Base-by-base conservation (phyloP, 2,329 filamentous ascomycete genomes). In the Ilyonectria robusta region DNA sequence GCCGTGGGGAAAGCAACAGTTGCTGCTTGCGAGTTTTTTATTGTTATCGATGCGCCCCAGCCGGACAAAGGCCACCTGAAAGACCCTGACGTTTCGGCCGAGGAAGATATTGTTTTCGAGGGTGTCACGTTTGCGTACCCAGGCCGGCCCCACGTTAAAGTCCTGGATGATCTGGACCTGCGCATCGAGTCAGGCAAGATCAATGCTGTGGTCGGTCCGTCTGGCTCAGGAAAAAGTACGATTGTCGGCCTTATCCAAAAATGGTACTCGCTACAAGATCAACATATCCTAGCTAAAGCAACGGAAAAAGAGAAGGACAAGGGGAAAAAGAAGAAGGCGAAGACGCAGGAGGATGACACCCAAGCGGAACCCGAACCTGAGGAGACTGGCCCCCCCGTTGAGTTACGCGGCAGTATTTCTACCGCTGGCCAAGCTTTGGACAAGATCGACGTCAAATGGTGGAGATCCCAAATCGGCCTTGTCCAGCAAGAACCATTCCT, bases 51-150 rank as follows among this genome's bases (percentile, higher is more conserved):
- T 62, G 84, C 85, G 1, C 84, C 84, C 0, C 73, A 75, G 17
- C 82, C 81, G 1, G 67, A 72, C 1, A 78, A 77, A 26, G 81
- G 82, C 2, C 75, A 78, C 8, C 67, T 83, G 31, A 80, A 75
- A 57, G 78, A 76, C 2, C 79, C 81, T 2, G 78, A 83, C 2
- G 79, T 83, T 1, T 78, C 80, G 7, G 78, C 82, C 7, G 78
- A 73, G 5, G 72, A 83, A 3, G 80, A 84, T 55, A 82, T 84
- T 51, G 70, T 80, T 6, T 88, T 95, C 46, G 81, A 88, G 11
- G 83, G 89, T 47, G 87, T 95, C 11, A 87, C 85, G n/a, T 94
- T 95, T 74, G 88, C 91, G 2, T 95, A 95, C 73, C 93, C 93
- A 0, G 89, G 83, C 55, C 84, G 91, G 13, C 88, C 89, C 0